Base-by-base conservation (phyloP, 2,329 filamentous ascomycete species). In the Claviceps pusilla region DNA sequence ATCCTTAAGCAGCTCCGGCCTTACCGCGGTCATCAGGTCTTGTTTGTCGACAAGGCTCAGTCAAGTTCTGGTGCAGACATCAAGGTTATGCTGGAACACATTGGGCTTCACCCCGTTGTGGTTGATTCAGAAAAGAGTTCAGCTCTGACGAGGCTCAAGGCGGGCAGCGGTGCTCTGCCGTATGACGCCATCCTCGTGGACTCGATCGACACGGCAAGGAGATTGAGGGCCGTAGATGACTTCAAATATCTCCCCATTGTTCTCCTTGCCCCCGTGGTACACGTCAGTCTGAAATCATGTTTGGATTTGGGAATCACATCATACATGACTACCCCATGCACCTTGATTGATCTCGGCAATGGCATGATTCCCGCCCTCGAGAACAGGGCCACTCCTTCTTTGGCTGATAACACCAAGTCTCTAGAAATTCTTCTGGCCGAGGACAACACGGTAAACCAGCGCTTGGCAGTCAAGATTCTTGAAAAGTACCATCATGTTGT, bases 171-270 rank as follows among this genome's bases (percentile, higher is more conserved):
- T 61, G 74, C 81, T 55, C 79, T 86, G 62, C 81, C 86, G 0
- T 97, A 95, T 70, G 91, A 97, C 69, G 93, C 94, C 59, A 93
- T 98, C 57, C 85, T 97, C 57, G 90, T 97, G 50, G 93, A 97
- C 68, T 93, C 89, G 19, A 89, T 95, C 64, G 86, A 89, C 58
- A 95, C 88, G 4, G 93, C 91, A n/a, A 79, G 89, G 58, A 81
- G 84, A 60, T 73, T 97, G 54, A 82, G 93, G 59, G 84, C 87
- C 11, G 85, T 93, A 52, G 91, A 96, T 65, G 89, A 94, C 66
- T 95, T 96, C 77, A 96, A 96, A 73, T 97, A 96, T 66, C 89
- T 96, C 48, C 93, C 93, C 2, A 90, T 98, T 59, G 91, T 98
- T 47, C 80, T 97, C 57, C 73, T 97, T 48, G 93, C 89, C 48